Percentiles rank a stretch among this genome's conserved stretches.
Conservation (phyloP, 2,329 filamentous ascomycete genomes). For the Neodidymelliopsis sp. region DNA sequence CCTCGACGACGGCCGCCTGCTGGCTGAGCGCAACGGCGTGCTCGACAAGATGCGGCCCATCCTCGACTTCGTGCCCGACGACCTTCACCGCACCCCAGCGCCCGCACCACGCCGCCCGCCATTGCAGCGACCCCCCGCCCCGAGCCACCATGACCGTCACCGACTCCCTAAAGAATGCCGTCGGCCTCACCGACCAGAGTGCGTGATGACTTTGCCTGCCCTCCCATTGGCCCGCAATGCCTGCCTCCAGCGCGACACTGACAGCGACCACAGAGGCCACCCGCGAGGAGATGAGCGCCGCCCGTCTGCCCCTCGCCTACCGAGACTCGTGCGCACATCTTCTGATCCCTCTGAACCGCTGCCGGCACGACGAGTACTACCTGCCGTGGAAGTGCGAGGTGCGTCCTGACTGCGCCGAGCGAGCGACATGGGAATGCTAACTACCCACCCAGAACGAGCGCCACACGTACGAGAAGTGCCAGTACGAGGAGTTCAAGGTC, state of each 20-base stretch:
- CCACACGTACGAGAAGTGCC: constrained; percentile 99
- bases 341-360: constrained; percentile 93
- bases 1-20: constrained; percentile 78
- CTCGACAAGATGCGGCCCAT: constrained; percentile 84
- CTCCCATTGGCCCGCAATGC: constrained; percentile 26
- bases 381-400: constrained; percentile 98
- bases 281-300: constrained; percentile 92
- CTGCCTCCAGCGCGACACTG: constrained; percentile 34
- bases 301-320: constrained; percentile 86
- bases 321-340: constrained; percentile 95
- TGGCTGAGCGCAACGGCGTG: constrained; percentile 87
- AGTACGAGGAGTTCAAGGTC: constrained; percentile 99
- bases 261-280: constrained; percentile 69
- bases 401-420: constrained; percentile 26
- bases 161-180: constrained; percentile 57
- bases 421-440: constrained; percentile 19
- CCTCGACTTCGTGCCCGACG: constrained; percentile 77
- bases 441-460: constrained; percentile 75
- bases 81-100: constrained; percentile 26
- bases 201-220: constrained; percentile 31
- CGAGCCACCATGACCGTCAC: constrained; percentile 51
- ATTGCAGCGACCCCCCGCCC: constrained; percentile 23
- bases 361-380: constrained; percentile 90
- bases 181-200: constrained; percentile 52
- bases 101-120: constrained; percentile 22